These are phyloP conservation scores for Aristolochia fimbriata DNA, from an alignment of 164 flowering plant genomes.

Conservation along the genomic window DNA sequence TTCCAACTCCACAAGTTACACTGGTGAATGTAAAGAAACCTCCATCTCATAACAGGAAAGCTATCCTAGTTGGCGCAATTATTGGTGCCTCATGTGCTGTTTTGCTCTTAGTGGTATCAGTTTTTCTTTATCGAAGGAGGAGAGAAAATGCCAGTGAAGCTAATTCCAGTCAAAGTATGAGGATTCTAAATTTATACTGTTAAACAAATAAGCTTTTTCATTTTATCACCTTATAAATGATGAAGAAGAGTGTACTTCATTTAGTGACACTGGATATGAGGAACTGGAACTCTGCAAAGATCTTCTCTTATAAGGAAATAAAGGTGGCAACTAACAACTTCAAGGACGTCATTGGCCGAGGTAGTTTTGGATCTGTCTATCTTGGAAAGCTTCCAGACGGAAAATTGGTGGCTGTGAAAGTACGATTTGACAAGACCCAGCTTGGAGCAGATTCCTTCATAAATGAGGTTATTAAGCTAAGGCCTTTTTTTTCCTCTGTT, in stretches of 20 bases:
- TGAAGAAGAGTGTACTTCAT: too few relatives aligned
- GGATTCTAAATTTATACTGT: not conserved
- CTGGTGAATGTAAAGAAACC: slow-evolving; percentile 30
- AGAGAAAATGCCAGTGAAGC: slow-evolving; percentile 17
- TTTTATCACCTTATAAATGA: too few relatives aligned
- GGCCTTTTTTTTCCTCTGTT: too few relatives aligned
- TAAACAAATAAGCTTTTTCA: not conserved
- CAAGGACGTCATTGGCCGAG: slow-evolving; percentile 68
- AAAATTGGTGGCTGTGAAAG: slow-evolving; percentile 76
- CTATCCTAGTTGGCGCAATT: slow-evolving; percentile 35
- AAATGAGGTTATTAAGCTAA: slow-evolving; percentile 52
- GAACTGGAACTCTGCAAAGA: slow-evolving; percentile 56
- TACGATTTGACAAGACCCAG: slow-evolving; percentile 60
- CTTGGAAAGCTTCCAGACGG: slow-evolving; percentile 73
- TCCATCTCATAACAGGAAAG: slow-evolving; percentile 18
- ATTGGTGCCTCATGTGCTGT: slow-evolving; percentile 37
- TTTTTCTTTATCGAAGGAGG: slow-evolving; percentile 31
- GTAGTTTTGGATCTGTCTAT: slow-evolving; percentile 85
- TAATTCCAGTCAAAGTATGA: slow-evolving; percentile 32
- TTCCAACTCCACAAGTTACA: slow-evolving; percentile 66
- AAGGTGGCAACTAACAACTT: slow-evolving; percentile 72
- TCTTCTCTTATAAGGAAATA: slow-evolving; percentile 67
- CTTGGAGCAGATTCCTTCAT: slow-evolving; percentile 78
- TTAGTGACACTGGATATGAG: slow-evolving; percentile 21
- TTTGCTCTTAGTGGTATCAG: slow-evolving; percentile 21